A percentile compares a stretch with the other conserved stretches of the same genome.
Evolutionary conservation across 441 rosid species (phyloP).

Genomic region (Pelargonium hybrid): DNA sequence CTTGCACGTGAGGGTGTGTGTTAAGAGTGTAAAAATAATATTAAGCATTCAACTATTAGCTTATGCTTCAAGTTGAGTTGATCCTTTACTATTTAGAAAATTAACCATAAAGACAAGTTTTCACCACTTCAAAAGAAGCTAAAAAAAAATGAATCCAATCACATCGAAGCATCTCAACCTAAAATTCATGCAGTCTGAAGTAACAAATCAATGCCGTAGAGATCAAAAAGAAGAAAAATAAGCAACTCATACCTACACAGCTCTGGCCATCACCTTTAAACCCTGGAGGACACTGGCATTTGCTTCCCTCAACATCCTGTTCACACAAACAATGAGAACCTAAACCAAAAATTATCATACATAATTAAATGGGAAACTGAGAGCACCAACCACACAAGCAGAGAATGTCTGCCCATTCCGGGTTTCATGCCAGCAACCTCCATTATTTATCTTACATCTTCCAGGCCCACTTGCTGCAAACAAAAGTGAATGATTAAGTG

Average conservation of each 20-base stretch:
- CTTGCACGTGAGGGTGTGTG: too few species aligned
- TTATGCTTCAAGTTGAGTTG: too few species aligned
- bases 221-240: background rate
- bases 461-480: slow-evolving; percentile 80
- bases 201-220: background rate
- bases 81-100: too few species aligned
- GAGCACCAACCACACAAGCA: slow-evolving; percentile 67
- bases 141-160: background rate
- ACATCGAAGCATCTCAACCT: background rate
- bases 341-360: slow-evolving; percentile 3
- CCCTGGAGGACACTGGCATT: slow-evolving; percentile 83
- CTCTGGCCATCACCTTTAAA: slow-evolving; percentile 78
- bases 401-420: slow-evolving; percentile 56
- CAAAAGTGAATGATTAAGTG: slow-evolving; percentile 4
- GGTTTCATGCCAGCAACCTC: slow-evolving; percentile 87
- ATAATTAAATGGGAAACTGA: slow-evolving; percentile 7
- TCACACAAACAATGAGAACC: slow-evolving; percentile 19
- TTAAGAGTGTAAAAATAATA: too few species aligned
- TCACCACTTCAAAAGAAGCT: background rate
- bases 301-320: slow-evolving; percentile 53
- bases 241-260: slow-evolving; percentile 49
- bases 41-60: too few species aligned
- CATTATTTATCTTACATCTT: slow-evolving; percentile 78
- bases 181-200: background rate
- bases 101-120: background rate